Conservation (phyloP, 345 rosid species). For the Microthlaspi erraticum region DNA sequence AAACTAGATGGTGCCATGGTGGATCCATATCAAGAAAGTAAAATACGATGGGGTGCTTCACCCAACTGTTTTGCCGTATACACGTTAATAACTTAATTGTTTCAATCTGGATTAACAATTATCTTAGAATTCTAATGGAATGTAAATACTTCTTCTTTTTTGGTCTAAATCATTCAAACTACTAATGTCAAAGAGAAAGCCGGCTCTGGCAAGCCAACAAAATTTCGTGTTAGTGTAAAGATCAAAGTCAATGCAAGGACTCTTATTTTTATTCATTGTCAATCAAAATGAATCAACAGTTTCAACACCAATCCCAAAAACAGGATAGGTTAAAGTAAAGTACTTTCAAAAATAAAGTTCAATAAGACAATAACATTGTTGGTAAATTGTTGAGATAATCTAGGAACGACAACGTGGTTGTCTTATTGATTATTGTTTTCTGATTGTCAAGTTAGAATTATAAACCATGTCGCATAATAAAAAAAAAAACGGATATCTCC, state of each 20-base stretch:
- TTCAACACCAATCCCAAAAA: background rate
- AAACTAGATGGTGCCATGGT: background rate
- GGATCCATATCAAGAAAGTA: background rate
- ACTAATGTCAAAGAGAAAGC: slow-evolving; percentile 33
- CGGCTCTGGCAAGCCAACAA: slow-evolving; percentile 19
- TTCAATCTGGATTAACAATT: slow-evolving; percentile 9
- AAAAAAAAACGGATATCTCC: too few relatives aligned
- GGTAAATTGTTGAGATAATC: too few relatives aligned
- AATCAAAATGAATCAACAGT: background rate
- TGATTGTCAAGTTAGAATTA: too few relatives aligned
- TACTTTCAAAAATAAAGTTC: background rate
- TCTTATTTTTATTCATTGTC: too few relatives aligned
- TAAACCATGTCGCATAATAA: too few relatives aligned
- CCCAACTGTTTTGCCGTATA: slow-evolving; percentile 20
- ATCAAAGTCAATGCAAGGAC: slow-evolving; percentile 11
- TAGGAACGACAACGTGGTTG: too few relatives aligned
- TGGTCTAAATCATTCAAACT: background rate
- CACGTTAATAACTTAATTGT: background rate
- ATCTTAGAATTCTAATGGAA: slow-evolving; percentile 19
- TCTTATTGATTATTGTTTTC: too few relatives aligned
- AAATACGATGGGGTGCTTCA: background rate
- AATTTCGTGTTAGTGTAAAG: background rate
- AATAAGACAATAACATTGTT: too few relatives aligned
- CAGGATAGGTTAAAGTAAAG: background rate
- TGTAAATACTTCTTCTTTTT: background rate